phyloP scores from a whole-genome alignment of 2,329 filamentous ascomycete species.

The Fusarium sp. region DNA sequence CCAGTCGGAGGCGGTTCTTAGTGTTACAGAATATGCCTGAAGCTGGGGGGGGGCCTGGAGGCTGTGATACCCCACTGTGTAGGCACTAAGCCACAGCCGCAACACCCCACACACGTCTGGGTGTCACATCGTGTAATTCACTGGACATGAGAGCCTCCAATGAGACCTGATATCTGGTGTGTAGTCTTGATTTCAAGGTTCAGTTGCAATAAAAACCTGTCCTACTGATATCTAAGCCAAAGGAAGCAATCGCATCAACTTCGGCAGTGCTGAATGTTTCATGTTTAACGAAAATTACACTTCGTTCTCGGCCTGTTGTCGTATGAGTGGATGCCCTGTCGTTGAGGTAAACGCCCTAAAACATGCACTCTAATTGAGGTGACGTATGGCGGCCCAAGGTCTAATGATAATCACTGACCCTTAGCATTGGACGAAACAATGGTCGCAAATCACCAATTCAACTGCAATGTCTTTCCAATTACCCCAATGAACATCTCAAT shows the following conservation, averaged over 20 bases:
- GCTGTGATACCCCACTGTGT: conserved; percentile 32
- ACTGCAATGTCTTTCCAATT: background rate
- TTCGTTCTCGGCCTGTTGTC: background rate
- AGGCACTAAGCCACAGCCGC: conserved; percentile 41
- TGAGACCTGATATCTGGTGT: background rate
- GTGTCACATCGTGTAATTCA: conserved; percentile 12
- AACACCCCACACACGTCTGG: conserved; percentile 9
- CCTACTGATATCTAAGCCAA: no score
- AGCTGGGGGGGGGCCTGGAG: conserved; percentile 8
- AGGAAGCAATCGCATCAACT: background rate
- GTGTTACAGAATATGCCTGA: conserved; percentile 22
- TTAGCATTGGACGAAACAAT: background rate
- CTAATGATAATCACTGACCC: background rate
- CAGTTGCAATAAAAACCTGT: background rate
- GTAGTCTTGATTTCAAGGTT: background rate
- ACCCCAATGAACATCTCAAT: conserved; percentile 14
- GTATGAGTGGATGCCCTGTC: background rate
- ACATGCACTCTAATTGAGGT: conserved; percentile 5
- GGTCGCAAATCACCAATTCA: background rate
- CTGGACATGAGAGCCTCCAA: background rate
- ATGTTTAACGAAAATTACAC: background rate
- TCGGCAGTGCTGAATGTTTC: background rate
- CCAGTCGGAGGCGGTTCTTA: conserved; percentile 3
- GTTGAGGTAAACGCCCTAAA: conserved; percentile 8
- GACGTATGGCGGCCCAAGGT: conserved; percentile 20